Base-by-base conservation (phyloP, 257 asterid species). In the Jasminum sambac region DNA sequence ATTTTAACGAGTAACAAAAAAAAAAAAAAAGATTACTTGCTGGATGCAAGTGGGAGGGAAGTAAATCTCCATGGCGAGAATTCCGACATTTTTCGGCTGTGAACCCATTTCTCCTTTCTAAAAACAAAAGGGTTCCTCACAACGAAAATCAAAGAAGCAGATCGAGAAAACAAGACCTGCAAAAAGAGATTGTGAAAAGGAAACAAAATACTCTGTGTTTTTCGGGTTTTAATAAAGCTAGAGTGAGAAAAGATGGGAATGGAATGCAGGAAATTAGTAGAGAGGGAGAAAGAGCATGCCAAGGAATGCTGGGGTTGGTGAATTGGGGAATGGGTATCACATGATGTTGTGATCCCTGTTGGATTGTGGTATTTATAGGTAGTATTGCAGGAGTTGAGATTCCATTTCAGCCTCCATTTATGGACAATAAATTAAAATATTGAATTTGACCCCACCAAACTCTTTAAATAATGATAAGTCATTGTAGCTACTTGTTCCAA, bases 1-100 rank as follows among this genome's bases (percentile, higher is more conserved):
- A 5, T n/a, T 55, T 52, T 2, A 52, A 19, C 44, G 38, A 0
- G 25, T 25, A 42, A n/a, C n/a, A n/a, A n/a, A n/a, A n/a, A n/a
- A n/a, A n/a, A n/a, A n/a, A 13, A 62, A 63, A 34, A 42, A 46
- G 8, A 14, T 1, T 77, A 92, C 98, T 97, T 92, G 99, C 80
- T 87, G 90, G 88, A 95, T 87, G 85, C 96, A 95, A 79, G 95
- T 83, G 17, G 96, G 98, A 66, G 99, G 99, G 74, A 91, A 87
- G 89, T 95, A 95, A 73, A 95, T 80, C 73, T 95, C 98, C 94
- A 91, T 83, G 50, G 98, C 96, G 76, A 94, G 91, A 72, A 94
- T 89, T 72, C 99, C 99, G 14, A 94, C 98, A 81, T 94, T 91
- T 76, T 89, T 84, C 64, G 82, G 68, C 24, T 76, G 78, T 41